Evolutionary conservation across 106 monocot species (phyloP).

Genomic region (Hemerocallis citrina): DNA sequence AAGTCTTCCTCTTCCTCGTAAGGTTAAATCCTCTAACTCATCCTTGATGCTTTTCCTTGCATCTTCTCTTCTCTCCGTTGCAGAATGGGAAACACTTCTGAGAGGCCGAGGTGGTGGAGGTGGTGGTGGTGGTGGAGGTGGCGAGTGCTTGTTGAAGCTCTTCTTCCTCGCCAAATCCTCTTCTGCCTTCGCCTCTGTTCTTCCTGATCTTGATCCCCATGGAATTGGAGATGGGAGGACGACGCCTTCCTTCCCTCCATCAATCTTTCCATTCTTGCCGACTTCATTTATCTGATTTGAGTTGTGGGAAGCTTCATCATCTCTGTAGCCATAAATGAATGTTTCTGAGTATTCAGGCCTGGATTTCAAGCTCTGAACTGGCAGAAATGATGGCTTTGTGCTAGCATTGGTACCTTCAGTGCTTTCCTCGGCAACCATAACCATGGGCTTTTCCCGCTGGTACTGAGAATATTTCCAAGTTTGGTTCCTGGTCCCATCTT

Average conservation of each 20-base stretch:
- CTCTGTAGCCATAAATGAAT: background rate
- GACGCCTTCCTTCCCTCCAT: background rate
- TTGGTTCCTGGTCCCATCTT: background rate
- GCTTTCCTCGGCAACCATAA: constrained; percentile 6
- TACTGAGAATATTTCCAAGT: constrained; percentile 28
- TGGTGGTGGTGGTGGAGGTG: constrained; percentile 31
- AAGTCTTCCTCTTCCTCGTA: constrained; percentile 6
- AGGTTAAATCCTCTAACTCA: constrained; percentile 31
- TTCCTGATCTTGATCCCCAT: constrained; percentile 26
- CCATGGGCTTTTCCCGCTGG: constrained; percentile 18
- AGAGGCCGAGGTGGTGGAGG: constrained; percentile 39
- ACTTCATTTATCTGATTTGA: background rate
- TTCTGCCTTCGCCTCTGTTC: constrained; percentile 23
- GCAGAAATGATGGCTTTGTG: constrained; percentile 2
- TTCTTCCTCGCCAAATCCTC: constrained; percentile 31
- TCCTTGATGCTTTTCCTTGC: constrained; percentile 37
- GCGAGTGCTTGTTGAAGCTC: constrained; percentile 16
- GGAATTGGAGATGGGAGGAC: constrained; percentile 14
- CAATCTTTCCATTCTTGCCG: background rate
- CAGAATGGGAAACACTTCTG: background rate
- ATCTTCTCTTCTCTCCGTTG: constrained; percentile 8
- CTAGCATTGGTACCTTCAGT: background rate
- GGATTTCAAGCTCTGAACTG: constrained; percentile 9
- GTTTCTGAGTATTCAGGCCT: background rate
- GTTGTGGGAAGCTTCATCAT: background rate